These are phyloP conservation scores for Trypanosoma grayi DNA, from an alignment of 208 protist genomes.

Conservation along the genomic window DNA sequence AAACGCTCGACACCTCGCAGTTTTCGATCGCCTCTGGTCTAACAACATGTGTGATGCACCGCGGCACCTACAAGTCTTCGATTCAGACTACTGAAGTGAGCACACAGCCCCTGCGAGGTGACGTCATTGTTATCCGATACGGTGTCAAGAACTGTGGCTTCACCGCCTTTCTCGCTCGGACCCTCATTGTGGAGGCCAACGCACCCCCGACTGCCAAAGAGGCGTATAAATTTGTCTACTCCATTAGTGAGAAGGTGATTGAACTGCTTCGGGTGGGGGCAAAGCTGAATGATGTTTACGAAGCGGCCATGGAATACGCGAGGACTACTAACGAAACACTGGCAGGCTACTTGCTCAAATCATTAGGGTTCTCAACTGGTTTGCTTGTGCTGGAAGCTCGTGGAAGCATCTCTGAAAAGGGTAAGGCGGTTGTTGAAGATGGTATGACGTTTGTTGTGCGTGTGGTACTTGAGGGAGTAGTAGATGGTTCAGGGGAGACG, in stretches of 20 bases:
- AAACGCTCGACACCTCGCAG: slow-evolving; percentile 54
- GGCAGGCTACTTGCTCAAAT: slow-evolving; percentile 47
- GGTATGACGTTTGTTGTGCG: slow-evolving; percentile 88
- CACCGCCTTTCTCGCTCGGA: slow-evolving; percentile 80
- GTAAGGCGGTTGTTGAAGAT: slow-evolving; percentile 48
- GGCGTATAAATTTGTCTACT: slow-evolving; percentile 72
- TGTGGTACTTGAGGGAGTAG: slow-evolving; percentile 59
- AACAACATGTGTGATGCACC: slow-evolving; percentile 72
- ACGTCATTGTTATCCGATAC: slow-evolving; percentile 78
- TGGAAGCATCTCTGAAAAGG: slow-evolving; percentile 80
- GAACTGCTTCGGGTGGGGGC: slow-evolving; percentile 51
- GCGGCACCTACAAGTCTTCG: slow-evolving; percentile 57
- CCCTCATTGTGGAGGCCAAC: slow-evolving; percentile 65
- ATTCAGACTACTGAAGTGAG: slow-evolving; percentile 57
- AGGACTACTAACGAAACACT: slow-evolving; percentile 39
- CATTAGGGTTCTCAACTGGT: slow-evolving; percentile 80
- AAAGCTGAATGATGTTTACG: slow-evolving; percentile 64
- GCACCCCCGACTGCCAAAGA: slow-evolving; percentile 59
- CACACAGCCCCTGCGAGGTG: slow-evolving; percentile 43
- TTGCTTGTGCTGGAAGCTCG: slow-evolving; percentile 79
- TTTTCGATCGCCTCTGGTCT: slow-evolving; percentile 65
- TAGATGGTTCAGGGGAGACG: slow-evolving; percentile 25
- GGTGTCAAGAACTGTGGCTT: slow-evolving; percentile 73
- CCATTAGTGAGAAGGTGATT: slow-evolving; percentile 73
- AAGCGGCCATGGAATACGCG: slow-evolving; percentile 43